Evolutionary conservation across 805 yeast genomes (phyloP), one percentile per base, ranked within the genome.

Genomic region (Yamadazyma endophytica): DNA sequence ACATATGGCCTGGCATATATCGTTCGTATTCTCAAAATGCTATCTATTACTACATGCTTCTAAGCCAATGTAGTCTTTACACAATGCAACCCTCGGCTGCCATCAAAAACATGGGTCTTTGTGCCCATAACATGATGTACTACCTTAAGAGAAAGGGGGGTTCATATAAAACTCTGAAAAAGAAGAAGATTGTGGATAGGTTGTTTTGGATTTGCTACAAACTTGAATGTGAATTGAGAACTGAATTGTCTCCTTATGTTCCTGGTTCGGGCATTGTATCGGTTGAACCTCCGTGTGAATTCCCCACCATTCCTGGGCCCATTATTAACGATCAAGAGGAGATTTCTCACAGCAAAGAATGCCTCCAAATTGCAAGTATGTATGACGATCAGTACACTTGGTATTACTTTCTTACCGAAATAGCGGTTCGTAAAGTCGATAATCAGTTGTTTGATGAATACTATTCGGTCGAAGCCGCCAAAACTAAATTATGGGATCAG

Each of bases 391-490:
- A 44, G 28, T 53, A 56, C 35, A 47, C 62, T 14, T 63, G 68
- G 70, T 60, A 58, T 40, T 62, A 39, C 28, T 63, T 54, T 35
- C 42, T 62, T 24, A 62, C 67, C 0, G 70, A 63, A 36, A 49
- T 59, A 5, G 70, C 70, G 0, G 57, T 60, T 13, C 41, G 68
- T 17, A 61, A 62, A 41, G 50, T 61, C 13, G 70, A 62, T 35
- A 63, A 63, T 41, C 46, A 39, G 17, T 43, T 63, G 47, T 57
- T 42, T 34, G 59, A 61, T 37, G 67, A 63, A 19, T 28, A 58
- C 7, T 59, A 46, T 34, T 37, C 54, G 0, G 36, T 35, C 20
- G 46, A 40, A 14, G 28, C 38, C 6, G 23, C 27, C 2, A 20
- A 32, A 5, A 27, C 36, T 5, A 26, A 25, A 5, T 22, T 35